phyloP scores from a whole-genome alignment of 1,284 basidiomycete species.

The Limonomyces culmigenus region DNA sequence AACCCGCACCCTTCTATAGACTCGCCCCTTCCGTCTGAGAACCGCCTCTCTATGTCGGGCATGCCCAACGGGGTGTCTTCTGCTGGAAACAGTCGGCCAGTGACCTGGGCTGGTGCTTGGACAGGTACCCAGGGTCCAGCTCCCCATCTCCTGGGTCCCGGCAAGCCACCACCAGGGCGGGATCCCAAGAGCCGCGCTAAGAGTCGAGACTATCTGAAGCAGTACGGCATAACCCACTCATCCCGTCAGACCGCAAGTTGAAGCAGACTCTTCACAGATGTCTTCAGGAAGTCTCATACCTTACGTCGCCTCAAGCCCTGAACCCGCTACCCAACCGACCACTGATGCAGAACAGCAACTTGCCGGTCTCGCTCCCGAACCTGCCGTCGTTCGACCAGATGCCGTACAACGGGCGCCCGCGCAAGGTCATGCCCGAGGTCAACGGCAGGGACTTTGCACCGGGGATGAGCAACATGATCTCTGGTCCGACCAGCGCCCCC shows the following conservation, averaged over 20 bases:
- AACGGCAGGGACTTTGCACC: no score
- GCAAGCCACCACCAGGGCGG: conserved; percentile 60
- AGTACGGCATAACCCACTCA: conserved; percentile 32
- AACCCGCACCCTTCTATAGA: conserved; percentile 21
- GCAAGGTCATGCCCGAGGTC: conserved; percentile 70
- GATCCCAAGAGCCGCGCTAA: conserved; percentile 90
- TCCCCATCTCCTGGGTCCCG: conserved; percentile 31
- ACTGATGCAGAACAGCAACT: conserved; percentile 44
- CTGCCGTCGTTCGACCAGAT: conserved; percentile 57
- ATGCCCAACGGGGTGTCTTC: conserved; percentile 33
- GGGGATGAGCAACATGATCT: conserved; percentile 33
- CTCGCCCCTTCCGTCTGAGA: conserved; percentile 56
- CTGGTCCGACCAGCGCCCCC: conserved; percentile 32
- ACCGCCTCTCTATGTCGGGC: conserved; percentile 26
- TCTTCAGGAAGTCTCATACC: conserved; percentile 93
- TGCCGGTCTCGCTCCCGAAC: conserved; percentile 50
- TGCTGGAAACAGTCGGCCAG: conserved; percentile 25
- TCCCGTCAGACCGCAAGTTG: conserved; percentile 1
- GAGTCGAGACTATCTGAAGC: conserved; percentile 94
- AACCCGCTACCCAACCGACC: conserved; percentile 88
- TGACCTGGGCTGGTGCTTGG: conserved; percentile 33
- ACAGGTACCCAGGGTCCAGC: conserved; percentile 5
- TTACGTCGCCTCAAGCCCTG: conserved; percentile 92
- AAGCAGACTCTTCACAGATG: conserved; percentile 36
- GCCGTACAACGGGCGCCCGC: conserved; percentile 56